These are phyloP conservation scores for Lagerstroemia speciosa DNA, from an alignment of 345 rosid genomes.

Conservation along the genomic window DNA sequence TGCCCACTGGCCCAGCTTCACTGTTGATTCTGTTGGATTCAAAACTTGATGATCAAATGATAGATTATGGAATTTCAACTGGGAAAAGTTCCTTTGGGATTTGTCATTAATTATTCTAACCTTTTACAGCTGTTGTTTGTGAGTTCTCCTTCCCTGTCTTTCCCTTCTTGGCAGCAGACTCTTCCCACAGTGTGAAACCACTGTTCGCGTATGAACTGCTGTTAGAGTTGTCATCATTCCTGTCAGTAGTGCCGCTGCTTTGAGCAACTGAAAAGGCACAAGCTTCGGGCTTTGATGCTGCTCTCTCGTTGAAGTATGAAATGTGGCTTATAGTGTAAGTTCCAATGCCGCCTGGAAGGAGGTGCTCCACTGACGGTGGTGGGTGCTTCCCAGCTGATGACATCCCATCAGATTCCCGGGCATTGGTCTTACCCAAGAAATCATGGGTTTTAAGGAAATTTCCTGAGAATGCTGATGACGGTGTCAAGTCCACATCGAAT, in stretches of 20 bases:
- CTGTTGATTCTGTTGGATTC: conserved; percentile 30
- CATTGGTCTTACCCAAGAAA: conserved; percentile 46
- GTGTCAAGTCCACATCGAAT: background rate
- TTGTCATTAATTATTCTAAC: background rate
- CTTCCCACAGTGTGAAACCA: conserved; percentile 83
- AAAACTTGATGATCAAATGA: background rate
- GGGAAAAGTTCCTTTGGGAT: background rate
- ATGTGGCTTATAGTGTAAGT: conserved; percentile 73
- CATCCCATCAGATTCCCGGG: conserved; percentile 39
- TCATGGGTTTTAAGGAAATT: conserved; percentile 63
- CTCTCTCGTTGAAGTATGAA: conserved; percentile 41
- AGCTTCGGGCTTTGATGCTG: conserved; percentile 66
- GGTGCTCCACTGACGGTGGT: conserved; percentile 40
- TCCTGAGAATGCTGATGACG: conserved; percentile 28
- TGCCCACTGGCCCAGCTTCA: conserved; percentile 43
- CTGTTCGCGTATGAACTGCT: conserved; percentile 71
- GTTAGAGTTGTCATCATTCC: conserved; percentile 67
- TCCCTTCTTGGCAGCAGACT: conserved; percentile 70
- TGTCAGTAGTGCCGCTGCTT: conserved; percentile 38
- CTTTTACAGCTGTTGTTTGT: conserved; percentile 35
- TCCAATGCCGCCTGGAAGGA: conserved; percentile 92
- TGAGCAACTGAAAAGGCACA: conserved; percentile 32
- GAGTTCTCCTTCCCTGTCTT: conserved; percentile 86
- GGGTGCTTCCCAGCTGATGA: conserved; percentile 44
- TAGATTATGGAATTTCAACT: background rate